Evolutionary conservation across 305 asterid species (phyloP).

Genomic region (Plantago lanceolata): DNA sequence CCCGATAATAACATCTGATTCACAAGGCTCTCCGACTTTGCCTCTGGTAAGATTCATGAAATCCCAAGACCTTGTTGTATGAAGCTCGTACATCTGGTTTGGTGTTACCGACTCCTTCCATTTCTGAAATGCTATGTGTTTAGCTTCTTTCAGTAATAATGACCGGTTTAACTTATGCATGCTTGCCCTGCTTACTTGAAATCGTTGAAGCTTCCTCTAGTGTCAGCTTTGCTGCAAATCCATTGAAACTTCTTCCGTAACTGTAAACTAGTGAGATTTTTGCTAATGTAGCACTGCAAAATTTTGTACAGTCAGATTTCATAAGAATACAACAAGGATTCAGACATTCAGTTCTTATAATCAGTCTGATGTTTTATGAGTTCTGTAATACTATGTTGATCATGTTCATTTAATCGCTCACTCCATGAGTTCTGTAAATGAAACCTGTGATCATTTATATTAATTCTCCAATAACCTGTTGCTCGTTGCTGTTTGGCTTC

Average conservation of each 20-base stretch:
- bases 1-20: conserved; percentile 49
- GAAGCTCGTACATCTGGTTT: conserved; percentile 31
- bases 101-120: conserved; percentile 64
- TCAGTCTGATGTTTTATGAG: no score
- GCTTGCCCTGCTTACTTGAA: conserved; percentile 21
- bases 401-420: conserved; percentile 15
- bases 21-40: conserved; percentile 30
- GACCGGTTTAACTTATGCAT: no score
- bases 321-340: neutral
- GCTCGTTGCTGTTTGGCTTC: conserved; percentile 18
- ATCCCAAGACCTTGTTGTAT: conserved; percentile 65
- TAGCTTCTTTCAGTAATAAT: neutral
- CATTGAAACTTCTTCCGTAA: conserved; percentile 48
- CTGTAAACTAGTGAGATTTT: conserved; percentile 37
- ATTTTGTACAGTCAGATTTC: neutral
- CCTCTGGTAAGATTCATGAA: conserved; percentile 37
- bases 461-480: no score
- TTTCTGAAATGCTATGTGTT: conserved; percentile 28
- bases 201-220: conserved; percentile 30
- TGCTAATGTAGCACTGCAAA: conserved; percentile 38
- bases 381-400: neutral
- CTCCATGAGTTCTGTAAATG: no score
- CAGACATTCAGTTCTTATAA: no score
- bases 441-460: no score
- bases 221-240: conserved; percentile 49